Evolutionary conservation across 2,329 filamentous ascomycete genomes (phyloP).

Genomic region (Ascomycota sp.): DNA sequence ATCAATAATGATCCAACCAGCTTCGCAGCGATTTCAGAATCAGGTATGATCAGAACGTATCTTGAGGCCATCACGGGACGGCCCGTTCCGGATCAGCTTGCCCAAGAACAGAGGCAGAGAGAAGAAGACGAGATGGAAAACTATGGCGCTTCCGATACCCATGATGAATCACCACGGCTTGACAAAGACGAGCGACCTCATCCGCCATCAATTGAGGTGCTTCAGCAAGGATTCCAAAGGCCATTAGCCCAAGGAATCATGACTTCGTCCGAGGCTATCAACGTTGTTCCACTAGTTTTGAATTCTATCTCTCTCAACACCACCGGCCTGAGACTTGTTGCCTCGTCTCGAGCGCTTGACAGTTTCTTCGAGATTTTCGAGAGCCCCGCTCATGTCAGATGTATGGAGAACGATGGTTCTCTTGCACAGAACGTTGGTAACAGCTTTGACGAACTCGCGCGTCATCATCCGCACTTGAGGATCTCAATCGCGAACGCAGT

Average conservation of each 20-base stretch:
- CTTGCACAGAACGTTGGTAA: slow-evolving; percentile 54
- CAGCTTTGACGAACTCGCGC: slow-evolving; percentile 79
- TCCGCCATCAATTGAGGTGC: slow-evolving; percentile 27
- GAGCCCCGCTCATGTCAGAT: slow-evolving; percentile 68
- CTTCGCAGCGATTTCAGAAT: slow-evolving; percentile 86
- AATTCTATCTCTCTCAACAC: slow-evolving; percentile 87
- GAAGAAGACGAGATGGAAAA: slow-evolving; percentile 12
- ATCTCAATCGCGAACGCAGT: slow-evolving; percentile 64
- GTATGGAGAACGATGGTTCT: slow-evolving; percentile 49
- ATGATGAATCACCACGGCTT: slow-evolving; percentile 16
- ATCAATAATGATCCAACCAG: slow-evolving; percentile 98
- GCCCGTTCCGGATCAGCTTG: slow-evolving; percentile 14
- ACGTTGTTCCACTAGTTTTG: slow-evolving; percentile 65
- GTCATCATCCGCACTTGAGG: slow-evolving; percentile 74
- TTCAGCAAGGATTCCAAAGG: slow-evolving; percentile 21
- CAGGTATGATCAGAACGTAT: slow-evolving; percentile 68
- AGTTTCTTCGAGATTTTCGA: slow-evolving; percentile 94
- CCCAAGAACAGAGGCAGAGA: slow-evolving; percentile 9
- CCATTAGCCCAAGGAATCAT: slow-evolving; percentile 50
- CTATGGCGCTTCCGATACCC: slow-evolving; percentile 18
- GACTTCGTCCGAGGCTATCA: slow-evolving; percentile 72
- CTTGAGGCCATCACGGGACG: slow-evolving; percentile 55
- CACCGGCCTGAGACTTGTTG: slow-evolving; percentile 67
- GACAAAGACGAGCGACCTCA: slow-evolving; percentile 21
- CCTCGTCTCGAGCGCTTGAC: slow-evolving; percentile 58